Percentiles rank a stretch among this genome's conserved stretches.
Evolutionary conservation across 345 rosid species (phyloP).

Genomic region (Hypericum androsaemum): DNA sequence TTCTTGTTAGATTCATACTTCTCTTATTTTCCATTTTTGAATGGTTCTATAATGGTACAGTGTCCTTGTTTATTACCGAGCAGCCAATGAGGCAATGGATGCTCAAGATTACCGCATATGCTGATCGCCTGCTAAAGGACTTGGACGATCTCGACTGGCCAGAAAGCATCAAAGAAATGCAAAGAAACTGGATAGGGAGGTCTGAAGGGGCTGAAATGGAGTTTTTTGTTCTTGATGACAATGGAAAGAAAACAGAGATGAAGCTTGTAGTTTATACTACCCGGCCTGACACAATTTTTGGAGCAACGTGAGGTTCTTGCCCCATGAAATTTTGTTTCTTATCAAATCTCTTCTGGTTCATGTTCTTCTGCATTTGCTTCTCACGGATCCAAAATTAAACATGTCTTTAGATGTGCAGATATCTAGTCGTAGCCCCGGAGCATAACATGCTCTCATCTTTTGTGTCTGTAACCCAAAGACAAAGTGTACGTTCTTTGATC

Average conservation of each 20-base stretch:
- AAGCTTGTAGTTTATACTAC: slow-evolving; percentile 69
- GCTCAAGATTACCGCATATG: slow-evolving; percentile 90
- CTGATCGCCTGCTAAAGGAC: slow-evolving; percentile 88
- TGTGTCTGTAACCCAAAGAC: slow-evolving; percentile 38
- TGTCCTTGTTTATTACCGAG: slow-evolving; percentile 92
- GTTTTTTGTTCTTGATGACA: slow-evolving; percentile 44
- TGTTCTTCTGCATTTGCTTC: slow-evolving; percentile 9
- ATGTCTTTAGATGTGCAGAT: slow-evolving; percentile 30
- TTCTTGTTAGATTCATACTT: slow-evolving; percentile 7
- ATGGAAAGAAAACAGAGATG: slow-evolving; percentile 42
- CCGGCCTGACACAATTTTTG: slow-evolving; percentile 83
- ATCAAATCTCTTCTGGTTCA: slow-evolving; percentile 11
- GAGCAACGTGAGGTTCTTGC: slow-evolving; percentile 62
- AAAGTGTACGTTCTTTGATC: slow-evolving; percentile 32
- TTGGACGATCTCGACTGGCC: slow-evolving; percentile 92
- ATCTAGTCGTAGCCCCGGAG: slow-evolving; percentile 92
- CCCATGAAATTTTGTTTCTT: background rate
- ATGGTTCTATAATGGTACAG: slow-evolving; percentile 72
- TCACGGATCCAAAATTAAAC: background rate
- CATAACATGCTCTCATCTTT: slow-evolving; percentile 50
- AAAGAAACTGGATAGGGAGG: slow-evolving; percentile 91
- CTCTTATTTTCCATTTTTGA: slow-evolving; percentile 35
- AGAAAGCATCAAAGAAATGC: slow-evolving; percentile 88
- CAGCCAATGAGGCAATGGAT: slow-evolving; percentile 99
- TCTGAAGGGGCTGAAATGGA: slow-evolving; percentile 83